These are phyloP conservation scores for Serendipita indica DNA, from an alignment of 768 basidiomycete genomes.

Conservation along the genomic window DNA sequence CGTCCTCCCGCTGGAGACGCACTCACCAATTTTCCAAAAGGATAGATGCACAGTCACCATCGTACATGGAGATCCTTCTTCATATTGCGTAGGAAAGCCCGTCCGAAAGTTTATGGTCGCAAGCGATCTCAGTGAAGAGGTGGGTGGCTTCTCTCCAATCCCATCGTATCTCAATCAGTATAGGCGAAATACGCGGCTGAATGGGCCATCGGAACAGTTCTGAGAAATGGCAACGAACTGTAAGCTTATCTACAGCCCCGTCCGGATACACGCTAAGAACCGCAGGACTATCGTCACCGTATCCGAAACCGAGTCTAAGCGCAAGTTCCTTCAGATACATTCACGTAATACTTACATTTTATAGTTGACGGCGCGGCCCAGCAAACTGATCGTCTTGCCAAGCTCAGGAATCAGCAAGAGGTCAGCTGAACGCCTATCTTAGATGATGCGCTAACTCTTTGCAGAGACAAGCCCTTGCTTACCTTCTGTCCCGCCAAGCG, in stretches of 20 bases:
- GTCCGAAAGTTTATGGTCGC: slow-evolving; percentile 69
- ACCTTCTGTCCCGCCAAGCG: slow-evolving; percentile 79
- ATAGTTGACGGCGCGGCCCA: slow-evolving; percentile 58
- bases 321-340: slow-evolving; percentile 28
- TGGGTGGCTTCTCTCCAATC: too few species aligned
- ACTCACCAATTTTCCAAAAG: slow-evolving; percentile 71
- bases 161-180: too few species aligned
- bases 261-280: background rate
- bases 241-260: slow-evolving; percentile 19
- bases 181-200: slow-evolving; percentile 89
- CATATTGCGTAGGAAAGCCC: slow-evolving; percentile 37
- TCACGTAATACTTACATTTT: background rate
- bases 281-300: slow-evolving; percentile 69
- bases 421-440: slow-evolving; percentile 26
- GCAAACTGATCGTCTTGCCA: slow-evolving; percentile 60
- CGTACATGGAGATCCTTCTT: slow-evolving; percentile 66
- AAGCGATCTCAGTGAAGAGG: slow-evolving; percentile 90
- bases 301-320: slow-evolving; percentile 81
- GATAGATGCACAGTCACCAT: slow-evolving; percentile 86
- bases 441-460: background rate
- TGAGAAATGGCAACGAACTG: slow-evolving; percentile 89
- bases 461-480: slow-evolving; percentile 77
- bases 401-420: slow-evolving; percentile 84
- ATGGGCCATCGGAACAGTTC: slow-evolving; percentile 94
- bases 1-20: slow-evolving; percentile 47